Evolutionary conservation across 371 early-diverging fungal genomes (phyloP), one percentile per base, ranked within the genome.

Genomic region (Mucor velutinosus): DNA sequence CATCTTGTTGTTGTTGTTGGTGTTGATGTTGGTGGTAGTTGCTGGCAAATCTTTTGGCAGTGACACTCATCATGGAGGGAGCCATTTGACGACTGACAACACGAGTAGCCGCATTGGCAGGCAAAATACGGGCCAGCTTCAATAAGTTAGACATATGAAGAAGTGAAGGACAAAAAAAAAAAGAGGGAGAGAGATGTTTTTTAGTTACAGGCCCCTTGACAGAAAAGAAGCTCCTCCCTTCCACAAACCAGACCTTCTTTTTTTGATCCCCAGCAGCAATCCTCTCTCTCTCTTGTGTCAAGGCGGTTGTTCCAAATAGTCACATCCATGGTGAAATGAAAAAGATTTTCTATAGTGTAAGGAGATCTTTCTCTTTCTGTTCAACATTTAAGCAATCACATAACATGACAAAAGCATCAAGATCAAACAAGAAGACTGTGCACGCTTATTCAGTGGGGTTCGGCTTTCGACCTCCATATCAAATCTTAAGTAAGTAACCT

Each of bases 401-500:
- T 12, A 57, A n/a, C 21, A 57, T 57, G 57, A 57, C 57, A 3
- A 57, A 57, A 19, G 33, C 57, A n/a, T 57, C 57, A 15, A 39
- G 64, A 27, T 63, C 84, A 35, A 92, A 92, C 74, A 92, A 89
- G 76, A 87, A 89, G 69, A 84, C 78, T 62, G 93, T 97, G 89
- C 80, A 85, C 66, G 76, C 92, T 45, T 97, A 96, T 82, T 76
- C 80, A 51, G 76, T 86, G 68, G 83, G 86, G 2, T 96, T 92
- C 78, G 92, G 91, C 2, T 97, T 97, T 77, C 83, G 93, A 63
- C 90, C 90, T 61, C 97, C 97, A 15, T 97, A 90, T 80, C 97
- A 97, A 75, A 77, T 97, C 10, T 62, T 97, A 33, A 76, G 94
- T 93, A 86, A 67, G 80, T 68, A 19, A 21, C 41, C 6, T 47